phyloP scores from a whole-genome alignment of 1,139 yeast species.

The Taphrina deformans region DNA sequence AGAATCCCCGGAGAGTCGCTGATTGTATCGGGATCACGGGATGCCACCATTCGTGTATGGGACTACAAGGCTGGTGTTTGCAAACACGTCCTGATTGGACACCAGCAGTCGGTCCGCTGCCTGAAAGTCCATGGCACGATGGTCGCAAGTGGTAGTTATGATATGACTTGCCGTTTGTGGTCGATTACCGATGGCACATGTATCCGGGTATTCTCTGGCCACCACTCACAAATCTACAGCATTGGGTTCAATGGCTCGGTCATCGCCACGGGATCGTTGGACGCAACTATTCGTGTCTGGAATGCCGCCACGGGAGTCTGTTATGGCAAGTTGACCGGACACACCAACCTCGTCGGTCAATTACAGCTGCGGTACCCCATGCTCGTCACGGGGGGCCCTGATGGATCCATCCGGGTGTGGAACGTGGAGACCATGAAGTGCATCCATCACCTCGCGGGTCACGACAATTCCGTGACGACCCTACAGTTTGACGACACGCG shows the following conservation, averaged over 20 bases:
- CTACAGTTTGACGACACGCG: conserved; percentile 84
- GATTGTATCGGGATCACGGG: conserved; percentile 88
- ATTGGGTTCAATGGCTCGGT: conserved; percentile 76
- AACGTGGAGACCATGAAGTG: conserved; percentile 76
- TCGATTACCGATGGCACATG: conserved; percentile 74
- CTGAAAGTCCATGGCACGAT: conserved; percentile 83
- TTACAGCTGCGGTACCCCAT: conserved; percentile 73
- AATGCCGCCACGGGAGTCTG: conserved; percentile 74
- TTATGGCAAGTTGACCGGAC: conserved; percentile 71
- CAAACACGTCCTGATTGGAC: conserved; percentile 78
- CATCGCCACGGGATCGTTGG: conserved; percentile 82
- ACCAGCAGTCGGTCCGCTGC: conserved; percentile 81
- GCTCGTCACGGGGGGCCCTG: conserved; percentile 96
- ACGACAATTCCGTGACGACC: conserved; percentile 85
- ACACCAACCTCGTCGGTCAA: conserved; percentile 84
- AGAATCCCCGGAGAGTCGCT: conserved; percentile 47
- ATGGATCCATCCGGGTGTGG: conserved; percentile 88
- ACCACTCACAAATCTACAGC: conserved; percentile 80
- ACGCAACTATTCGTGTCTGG: conserved; percentile 86
- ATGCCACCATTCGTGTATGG: conserved; percentile 88
- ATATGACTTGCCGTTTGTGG: conserved; percentile 90
- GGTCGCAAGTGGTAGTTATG: conserved; percentile 87
- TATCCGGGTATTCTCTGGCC: conserved; percentile 74
- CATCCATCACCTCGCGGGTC: conserved; percentile 74
- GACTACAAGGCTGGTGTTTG: conserved; percentile 62